Conservation (phyloP, 192 early-diverging fungal species). For the Coemansia javaensis region DNA sequence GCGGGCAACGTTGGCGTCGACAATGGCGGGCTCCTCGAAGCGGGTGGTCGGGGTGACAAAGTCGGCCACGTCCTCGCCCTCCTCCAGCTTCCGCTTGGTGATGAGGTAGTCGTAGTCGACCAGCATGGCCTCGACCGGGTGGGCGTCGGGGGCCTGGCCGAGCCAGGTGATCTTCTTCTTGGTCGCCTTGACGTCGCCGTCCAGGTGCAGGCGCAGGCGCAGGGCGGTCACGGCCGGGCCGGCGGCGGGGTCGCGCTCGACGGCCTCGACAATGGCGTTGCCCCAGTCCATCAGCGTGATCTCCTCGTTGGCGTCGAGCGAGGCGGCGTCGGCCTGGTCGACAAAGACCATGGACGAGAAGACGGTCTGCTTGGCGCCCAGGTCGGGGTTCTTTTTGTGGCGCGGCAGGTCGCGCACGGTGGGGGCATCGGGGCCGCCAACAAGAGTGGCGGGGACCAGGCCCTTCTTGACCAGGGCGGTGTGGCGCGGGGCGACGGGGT, state of each 20-base stretch:
- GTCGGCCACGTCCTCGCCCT: slow-evolving; percentile 78
- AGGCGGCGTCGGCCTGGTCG: slow-evolving; percentile 81
- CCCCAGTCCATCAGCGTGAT: slow-evolving; percentile 99
- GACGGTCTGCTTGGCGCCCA: slow-evolving; percentile 82
- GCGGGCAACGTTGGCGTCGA: slow-evolving; percentile 63
- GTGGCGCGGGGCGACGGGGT: slow-evolving; percentile 90
- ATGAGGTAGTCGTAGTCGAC: slow-evolving; percentile 97
- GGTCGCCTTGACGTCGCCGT: slow-evolving; percentile 96
- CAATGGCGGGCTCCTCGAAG: slow-evolving; percentile 64
- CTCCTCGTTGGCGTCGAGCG: slow-evolving; percentile 81
- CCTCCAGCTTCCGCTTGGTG: slow-evolving; percentile 96
- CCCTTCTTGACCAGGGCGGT: slow-evolving; percentile 68
- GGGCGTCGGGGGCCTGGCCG: slow-evolving; percentile 52
- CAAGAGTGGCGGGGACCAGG: slow-evolving; percentile 62
- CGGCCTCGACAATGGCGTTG: slow-evolving; percentile 81
- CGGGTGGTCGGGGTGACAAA: slow-evolving; percentile 79
- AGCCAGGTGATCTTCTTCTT: slow-evolving; percentile 99
- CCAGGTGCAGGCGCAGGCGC: slow-evolving; percentile 74
- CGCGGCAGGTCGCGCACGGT: slow-evolving; percentile 54
- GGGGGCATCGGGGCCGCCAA: slow-evolving; percentile 54
- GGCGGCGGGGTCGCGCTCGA: slow-evolving; percentile 59
- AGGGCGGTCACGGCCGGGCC: slow-evolving; percentile 56
- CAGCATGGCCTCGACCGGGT: slow-evolving; percentile 64
- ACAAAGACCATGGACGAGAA: slow-evolving; percentile 75
- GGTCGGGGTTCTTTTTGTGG: slow-evolving; percentile 96